Percentiles rank a stretch among this genome's conserved stretches.
phyloP scores from a whole-genome alignment of 2,329 filamentous ascomycete species.

The Sarocladiaceae sp. region DNA sequence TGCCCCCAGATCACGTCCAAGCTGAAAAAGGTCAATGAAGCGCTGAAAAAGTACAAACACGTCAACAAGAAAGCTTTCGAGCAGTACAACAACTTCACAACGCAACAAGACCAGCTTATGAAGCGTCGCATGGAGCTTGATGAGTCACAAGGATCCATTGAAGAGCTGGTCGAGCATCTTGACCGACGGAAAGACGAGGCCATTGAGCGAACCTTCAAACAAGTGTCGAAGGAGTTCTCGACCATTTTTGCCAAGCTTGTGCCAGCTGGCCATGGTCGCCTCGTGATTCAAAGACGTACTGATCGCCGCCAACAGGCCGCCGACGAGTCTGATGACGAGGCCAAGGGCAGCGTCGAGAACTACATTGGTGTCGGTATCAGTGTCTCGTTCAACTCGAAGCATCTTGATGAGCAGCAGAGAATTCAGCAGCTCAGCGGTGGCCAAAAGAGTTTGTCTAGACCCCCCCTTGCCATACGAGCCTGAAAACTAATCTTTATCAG shows the following conservation, averaged over 20 bases:
- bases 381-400: constrained; percentile 97
- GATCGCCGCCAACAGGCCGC: constrained; percentile 56
- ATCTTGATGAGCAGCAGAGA: constrained; percentile 89
- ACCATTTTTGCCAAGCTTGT: constrained; percentile 93
- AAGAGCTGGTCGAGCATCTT: constrained; percentile 84
- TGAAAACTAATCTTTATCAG: constrained; percentile 37
- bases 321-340: constrained; percentile 61
- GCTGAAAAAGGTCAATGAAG: constrained; percentile 86
- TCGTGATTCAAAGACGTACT: constrained; percentile 87
- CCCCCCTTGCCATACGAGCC: constrained; percentile 17
- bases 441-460: constrained; percentile 72
- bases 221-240: constrained; percentile 89
- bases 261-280: constrained; percentile 81
- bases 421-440: constrained; percentile 96
- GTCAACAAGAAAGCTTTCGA: constrained; percentile 99
- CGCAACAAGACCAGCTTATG: constrained; percentile 79
- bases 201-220: constrained; percentile 96
- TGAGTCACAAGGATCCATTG: constrained; percentile 77
- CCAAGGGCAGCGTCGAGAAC: constrained; percentile 75
- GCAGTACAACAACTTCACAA: constrained; percentile 96
- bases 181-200: constrained; percentile 97
- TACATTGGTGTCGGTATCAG: constrained; percentile 95
- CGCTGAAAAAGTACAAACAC: constrained; percentile 91
- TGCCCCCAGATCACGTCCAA: constrained; percentile 50
- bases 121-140: constrained; percentile 83